Evolutionary conservation across 257 asterid species (phyloP).

Genomic region (Fraxinus anomala): DNA sequence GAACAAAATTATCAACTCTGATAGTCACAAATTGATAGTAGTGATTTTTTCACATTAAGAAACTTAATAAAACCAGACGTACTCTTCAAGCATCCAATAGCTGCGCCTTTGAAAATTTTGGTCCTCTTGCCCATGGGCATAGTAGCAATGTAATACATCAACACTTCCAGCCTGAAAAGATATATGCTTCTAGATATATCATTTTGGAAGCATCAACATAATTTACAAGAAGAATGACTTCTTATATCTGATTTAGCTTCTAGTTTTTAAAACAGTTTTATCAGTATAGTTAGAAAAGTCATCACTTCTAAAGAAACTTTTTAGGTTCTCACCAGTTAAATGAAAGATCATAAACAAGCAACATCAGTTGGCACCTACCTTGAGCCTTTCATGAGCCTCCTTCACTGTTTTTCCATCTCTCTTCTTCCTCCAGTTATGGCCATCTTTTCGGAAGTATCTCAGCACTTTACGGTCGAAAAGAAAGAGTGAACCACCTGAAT

Average conservation of each 20-base stretch:
- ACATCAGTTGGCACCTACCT: constrained; percentile 45
- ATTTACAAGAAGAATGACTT: constrained; percentile 20
- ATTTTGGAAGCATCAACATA: constrained; percentile 29
- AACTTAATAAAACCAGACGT: constrained; percentile 31
- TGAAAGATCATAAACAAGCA: constrained; percentile 22
- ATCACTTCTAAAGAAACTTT: constrained; percentile 14
- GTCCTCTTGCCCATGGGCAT: constrained; percentile 90
- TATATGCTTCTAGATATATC: constrained; percentile 26
- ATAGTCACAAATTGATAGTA: not conserved
- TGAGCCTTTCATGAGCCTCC: constrained; percentile 96
- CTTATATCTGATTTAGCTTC: not conserved
- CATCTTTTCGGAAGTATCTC: constrained; percentile 87
- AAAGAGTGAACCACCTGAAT: constrained; percentile 86
- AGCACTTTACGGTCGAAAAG: constrained; percentile 92
- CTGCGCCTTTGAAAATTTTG: constrained; percentile 92
- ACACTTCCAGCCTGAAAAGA: constrained; percentile 76
- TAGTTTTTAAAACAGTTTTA: not conserved
- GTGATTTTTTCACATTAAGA: not conserved
- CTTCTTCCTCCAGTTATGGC: constrained; percentile 96
- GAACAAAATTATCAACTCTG: not conserved
- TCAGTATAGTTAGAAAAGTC: constrained; percentile 11
- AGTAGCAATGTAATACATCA: constrained; percentile 93
- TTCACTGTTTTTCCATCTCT: constrained; percentile 92
- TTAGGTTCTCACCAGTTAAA: constrained; percentile 15
- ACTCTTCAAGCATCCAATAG: constrained; percentile 99